phyloP scores from a whole-genome alignment of 2,329 filamentous ascomycete species.

The Nigrospora osmanthi region DNA sequence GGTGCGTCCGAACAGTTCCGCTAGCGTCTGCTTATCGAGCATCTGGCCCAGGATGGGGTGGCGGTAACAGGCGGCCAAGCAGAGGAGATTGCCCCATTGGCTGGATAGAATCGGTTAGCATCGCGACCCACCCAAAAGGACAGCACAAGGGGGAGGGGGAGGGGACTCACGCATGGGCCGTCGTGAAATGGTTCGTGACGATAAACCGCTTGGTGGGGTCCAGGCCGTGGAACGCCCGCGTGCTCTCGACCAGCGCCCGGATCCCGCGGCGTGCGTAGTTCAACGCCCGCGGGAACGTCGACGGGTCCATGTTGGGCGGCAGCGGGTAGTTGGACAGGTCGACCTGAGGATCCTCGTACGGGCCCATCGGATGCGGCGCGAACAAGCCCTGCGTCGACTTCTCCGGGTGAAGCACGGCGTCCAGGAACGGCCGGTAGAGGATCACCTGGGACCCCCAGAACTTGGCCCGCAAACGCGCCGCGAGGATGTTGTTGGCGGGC shows the following conservation, averaged over 20 bases:
- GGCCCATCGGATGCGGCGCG: conserved; percentile 3
- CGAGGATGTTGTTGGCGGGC: conserved; percentile 69
- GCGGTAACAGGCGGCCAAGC: conserved; percentile 74
- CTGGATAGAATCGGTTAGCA: conserved; percentile 32
- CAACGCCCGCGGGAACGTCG: conserved; percentile 27
- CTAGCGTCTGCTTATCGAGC: conserved; percentile 48
- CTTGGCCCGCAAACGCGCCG: conserved; percentile 80
- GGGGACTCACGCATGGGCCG: conserved; percentile 79
- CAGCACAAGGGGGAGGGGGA: background rate
- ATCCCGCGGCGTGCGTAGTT: conserved; percentile 56
- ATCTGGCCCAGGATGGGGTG: conserved; percentile 53
- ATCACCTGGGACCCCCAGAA: conserved; percentile 92
- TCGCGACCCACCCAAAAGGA: background rate
- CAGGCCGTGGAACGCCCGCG: conserved; percentile 66
- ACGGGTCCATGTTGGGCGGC: conserved; percentile 30
- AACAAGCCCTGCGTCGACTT: conserved; percentile 12
- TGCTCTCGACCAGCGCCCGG: conserved; percentile 74
- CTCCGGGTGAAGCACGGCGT: conserved; percentile 41
- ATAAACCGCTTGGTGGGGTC: conserved; percentile 58
- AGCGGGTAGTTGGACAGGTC: background rate
- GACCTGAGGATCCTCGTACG: conserved; percentile 6
- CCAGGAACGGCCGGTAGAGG: conserved; percentile 71
- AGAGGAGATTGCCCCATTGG: conserved; percentile 93
- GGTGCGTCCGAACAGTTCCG: conserved; percentile 60
- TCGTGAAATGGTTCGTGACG: conserved; percentile 94